Percentiles rank a stretch among this genome's conserved stretches.
phyloP scores from a whole-genome alignment of 345 rosid genomes.

The Lepidium didymum region DNA sequence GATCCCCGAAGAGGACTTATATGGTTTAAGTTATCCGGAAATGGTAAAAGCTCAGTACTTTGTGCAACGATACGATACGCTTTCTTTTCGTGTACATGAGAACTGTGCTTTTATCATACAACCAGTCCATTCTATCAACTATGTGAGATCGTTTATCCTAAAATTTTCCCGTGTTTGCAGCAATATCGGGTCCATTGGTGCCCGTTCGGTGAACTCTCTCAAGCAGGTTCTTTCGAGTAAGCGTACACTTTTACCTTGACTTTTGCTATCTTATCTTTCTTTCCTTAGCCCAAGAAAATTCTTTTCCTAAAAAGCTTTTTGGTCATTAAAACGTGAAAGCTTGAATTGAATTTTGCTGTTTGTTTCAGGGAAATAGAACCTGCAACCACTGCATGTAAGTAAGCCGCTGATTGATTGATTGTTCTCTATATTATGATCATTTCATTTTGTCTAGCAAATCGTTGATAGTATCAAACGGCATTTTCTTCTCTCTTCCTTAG shows the following conservation, averaged over 20 bases:
- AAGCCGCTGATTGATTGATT: background rate
- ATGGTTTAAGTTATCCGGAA: constrained; percentile 45
- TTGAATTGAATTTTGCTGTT: background rate
- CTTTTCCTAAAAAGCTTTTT: background rate
- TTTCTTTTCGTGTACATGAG: background rate
- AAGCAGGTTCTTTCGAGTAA: constrained; percentile 52
- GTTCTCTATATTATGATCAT: background rate
- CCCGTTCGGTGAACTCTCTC: constrained; percentile 51
- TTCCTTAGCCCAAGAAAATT: background rate
- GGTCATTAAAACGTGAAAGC: background rate
- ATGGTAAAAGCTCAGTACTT: constrained; percentile 34
- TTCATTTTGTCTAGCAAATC: constrained; percentile 11
- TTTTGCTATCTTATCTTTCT: background rate
- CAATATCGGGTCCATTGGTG: constrained; percentile 62
- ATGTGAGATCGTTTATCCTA: background rate
- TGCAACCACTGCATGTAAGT: constrained; percentile 60
- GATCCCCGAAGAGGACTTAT: constrained; percentile 54
- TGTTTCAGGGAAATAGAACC: constrained; percentile 58
- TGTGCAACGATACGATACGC: background rate
- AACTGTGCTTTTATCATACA: background rate
- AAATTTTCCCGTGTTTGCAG: constrained; percentile 22
- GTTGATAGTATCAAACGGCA: background rate
- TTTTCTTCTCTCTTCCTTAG: constrained; percentile 29
- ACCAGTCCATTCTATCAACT: background rate
- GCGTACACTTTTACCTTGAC: constrained; percentile 15